Percentiles rank a stretch among this genome's conserved stretches.
phyloP scores from a whole-genome alignment of 495 filamentous ascomycete genomes.

The Hypoxylon subgilvum region DNA sequence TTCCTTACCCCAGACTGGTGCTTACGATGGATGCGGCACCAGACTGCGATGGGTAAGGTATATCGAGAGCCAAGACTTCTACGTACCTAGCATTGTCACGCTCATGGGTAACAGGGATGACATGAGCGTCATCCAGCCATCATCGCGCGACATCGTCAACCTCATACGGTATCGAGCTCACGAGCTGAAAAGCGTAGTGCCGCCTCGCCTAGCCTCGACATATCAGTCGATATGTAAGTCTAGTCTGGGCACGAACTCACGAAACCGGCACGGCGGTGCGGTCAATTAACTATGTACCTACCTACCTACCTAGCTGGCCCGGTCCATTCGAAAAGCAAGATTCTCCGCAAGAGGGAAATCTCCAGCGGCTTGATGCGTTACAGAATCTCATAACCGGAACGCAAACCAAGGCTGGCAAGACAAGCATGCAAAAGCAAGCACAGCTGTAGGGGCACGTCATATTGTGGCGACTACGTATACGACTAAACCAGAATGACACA shows the following conservation, averaged over 20 bases:
- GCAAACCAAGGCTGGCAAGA: conserved; percentile 17
- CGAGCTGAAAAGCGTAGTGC: conserved; percentile 6
- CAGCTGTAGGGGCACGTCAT: conserved; percentile 34
- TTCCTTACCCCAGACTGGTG: conserved; percentile 42
- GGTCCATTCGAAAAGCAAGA: conserved; percentile 11
- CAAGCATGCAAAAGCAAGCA: background rate
- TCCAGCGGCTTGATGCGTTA: conserved; percentile 29
- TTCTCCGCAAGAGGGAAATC: conserved; percentile 20
- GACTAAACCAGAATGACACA: conserved; percentile 10
- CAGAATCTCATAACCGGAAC: conserved; percentile 21
- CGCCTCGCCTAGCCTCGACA: too few species aligned
- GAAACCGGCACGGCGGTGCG: conserved; percentile 8
- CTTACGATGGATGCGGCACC: conserved; percentile 38
- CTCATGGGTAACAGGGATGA: conserved; percentile 18
- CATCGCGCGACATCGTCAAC: conserved; percentile 28
- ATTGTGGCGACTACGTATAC: conserved; percentile 21
- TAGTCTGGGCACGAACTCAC: too few species aligned
- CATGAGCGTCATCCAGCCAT: conserved; percentile 14
- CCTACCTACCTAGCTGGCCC: conserved; percentile 11
- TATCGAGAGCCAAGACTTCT: conserved; percentile 29
- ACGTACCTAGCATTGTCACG: conserved; percentile 26
- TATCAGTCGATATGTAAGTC: too few species aligned
- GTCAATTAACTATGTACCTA: too few species aligned
- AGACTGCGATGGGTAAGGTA: conserved; percentile 38
- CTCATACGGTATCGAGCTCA: conserved; percentile 16